Conservation (phyloP, 768 basidiomycete species). For the Mycena amicta region DNA sequence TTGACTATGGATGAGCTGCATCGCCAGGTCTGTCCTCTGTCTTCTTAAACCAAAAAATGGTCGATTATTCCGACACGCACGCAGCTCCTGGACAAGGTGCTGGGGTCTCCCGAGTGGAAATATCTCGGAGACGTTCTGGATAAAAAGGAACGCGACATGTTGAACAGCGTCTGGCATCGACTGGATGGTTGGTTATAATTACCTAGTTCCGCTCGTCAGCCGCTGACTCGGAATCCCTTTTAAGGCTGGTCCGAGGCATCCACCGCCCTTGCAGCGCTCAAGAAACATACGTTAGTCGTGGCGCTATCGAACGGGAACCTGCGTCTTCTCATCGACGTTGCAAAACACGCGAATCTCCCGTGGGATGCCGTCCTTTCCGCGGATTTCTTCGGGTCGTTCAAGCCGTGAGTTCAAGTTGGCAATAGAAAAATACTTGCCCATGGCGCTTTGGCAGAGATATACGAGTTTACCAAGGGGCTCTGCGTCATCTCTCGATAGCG, state of each 20-base stretch:
- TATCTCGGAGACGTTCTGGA: constrained; percentile 48
- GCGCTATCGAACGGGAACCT: constrained; percentile 69
- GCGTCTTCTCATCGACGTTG: constrained; percentile 63
- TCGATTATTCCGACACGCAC: not conserved
- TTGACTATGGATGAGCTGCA: constrained; percentile 59
- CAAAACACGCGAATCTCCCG: constrained; percentile 60
- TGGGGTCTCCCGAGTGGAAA: constrained; percentile 52
- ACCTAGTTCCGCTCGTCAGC: not conserved
- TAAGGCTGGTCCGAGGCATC: constrained; percentile 61
- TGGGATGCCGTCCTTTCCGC: constrained; percentile 67
- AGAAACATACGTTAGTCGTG: constrained; percentile 51
- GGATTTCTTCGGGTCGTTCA: constrained; percentile 63
- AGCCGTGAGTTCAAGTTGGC: constrained; percentile 50
- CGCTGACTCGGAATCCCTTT: not conserved
- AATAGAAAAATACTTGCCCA: not conserved
- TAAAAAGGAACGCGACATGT: constrained; percentile 42
- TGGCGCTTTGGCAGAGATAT: constrained; percentile 42
- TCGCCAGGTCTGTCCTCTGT: constrained; percentile 51
- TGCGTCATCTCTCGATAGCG: constrained; percentile 50
- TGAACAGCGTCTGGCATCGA: constrained; percentile 59
- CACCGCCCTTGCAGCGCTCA: constrained; percentile 51
- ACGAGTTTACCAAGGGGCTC: constrained; percentile 51
- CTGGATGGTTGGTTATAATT: not conserved
- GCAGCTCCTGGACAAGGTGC: constrained; percentile 61
- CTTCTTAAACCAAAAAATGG: no score